Percentiles rank a stretch among this genome's conserved stretches.
Evolutionary conservation across 1,284 basidiomycete genomes (phyloP).

Genomic region (Cronartium ribicola): DNA sequence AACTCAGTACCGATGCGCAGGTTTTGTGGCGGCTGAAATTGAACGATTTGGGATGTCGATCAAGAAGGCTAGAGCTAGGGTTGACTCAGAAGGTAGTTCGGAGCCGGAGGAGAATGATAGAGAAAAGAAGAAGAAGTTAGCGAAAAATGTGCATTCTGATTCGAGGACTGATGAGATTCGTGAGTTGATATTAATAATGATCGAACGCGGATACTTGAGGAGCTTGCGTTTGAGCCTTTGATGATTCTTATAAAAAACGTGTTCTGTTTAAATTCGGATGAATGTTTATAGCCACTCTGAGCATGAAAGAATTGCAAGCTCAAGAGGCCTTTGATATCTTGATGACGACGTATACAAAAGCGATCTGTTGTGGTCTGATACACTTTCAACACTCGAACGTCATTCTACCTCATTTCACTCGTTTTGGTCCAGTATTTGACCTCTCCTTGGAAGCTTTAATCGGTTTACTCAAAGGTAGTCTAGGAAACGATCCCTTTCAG

Average conservation of each 20-base stretch:
- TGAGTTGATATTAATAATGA: too few species aligned
- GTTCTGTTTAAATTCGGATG: too few species aligned
- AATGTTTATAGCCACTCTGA: background rate
- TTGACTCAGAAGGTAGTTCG: background rate
- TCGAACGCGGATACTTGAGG: too few species aligned
- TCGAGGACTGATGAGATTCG: too few species aligned
- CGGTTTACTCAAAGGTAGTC: constrained; percentile 16
- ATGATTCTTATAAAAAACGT: too few species aligned
- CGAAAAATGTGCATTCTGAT: background rate
- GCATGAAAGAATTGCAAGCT: constrained; percentile 12
- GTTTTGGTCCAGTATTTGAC: constrained; percentile 35
- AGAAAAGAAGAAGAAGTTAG: background rate
- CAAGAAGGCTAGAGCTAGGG: constrained; percentile 1
- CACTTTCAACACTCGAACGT: constrained; percentile 23
- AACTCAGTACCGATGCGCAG: constrained; percentile 47
- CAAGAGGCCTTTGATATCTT: constrained; percentile 36
- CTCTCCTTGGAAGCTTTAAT: constrained; percentile 18
- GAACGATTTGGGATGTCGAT: constrained; percentile 45
- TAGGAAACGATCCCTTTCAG: background rate
- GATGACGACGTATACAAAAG: constrained; percentile 35
- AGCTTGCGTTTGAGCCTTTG: too few species aligned
- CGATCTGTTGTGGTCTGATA: constrained; percentile 37
- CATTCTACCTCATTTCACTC: constrained; percentile 22
- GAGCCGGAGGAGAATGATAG: constrained; percentile 28
- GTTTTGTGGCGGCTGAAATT: constrained; percentile 47